Conservation (phyloP, 2,329 filamentous ascomycete genomes). For the Alternaria arbusti region DNA sequence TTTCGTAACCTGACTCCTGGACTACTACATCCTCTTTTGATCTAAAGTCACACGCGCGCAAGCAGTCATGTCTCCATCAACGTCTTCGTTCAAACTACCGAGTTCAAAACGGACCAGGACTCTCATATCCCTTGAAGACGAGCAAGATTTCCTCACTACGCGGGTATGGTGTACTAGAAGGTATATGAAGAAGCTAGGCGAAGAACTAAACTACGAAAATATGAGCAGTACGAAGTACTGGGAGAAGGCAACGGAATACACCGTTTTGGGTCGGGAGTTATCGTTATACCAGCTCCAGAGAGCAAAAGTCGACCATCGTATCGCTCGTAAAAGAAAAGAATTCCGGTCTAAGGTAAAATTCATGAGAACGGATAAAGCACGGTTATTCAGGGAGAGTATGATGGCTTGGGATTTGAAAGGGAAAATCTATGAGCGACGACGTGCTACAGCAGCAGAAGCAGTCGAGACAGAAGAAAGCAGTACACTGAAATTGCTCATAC, state of each 20-base stretch:
- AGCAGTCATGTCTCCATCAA: too few relatives aligned
- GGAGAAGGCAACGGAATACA: background rate
- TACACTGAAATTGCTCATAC: background rate
- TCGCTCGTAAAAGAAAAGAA: too few relatives aligned
- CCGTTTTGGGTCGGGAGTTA: background rate
- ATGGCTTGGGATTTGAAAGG: background rate
- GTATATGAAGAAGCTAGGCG: too few relatives aligned
- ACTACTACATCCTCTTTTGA: too few relatives aligned
- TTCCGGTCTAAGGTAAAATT: background rate
- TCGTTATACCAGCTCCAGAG: background rate
- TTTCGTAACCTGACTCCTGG: background rate
- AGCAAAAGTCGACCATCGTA: background rate
- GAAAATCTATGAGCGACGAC: background rate
- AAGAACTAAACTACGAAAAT: background rate
- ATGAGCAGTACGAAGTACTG: background rate
- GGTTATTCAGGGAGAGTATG: background rate
- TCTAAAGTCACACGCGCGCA: too few relatives aligned
- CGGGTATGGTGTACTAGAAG: too few relatives aligned
- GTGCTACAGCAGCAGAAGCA: background rate
- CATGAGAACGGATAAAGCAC: background rate
- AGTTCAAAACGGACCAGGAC: too few relatives aligned
- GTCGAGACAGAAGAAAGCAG: background rate
- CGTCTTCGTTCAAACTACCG: too few relatives aligned
- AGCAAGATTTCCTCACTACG: too few relatives aligned
- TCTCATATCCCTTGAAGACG: too few relatives aligned